phyloP scores from a whole-genome alignment of 2,329 filamentous ascomycete genomes.

The Hymenoscyphus repandus region DNA sequence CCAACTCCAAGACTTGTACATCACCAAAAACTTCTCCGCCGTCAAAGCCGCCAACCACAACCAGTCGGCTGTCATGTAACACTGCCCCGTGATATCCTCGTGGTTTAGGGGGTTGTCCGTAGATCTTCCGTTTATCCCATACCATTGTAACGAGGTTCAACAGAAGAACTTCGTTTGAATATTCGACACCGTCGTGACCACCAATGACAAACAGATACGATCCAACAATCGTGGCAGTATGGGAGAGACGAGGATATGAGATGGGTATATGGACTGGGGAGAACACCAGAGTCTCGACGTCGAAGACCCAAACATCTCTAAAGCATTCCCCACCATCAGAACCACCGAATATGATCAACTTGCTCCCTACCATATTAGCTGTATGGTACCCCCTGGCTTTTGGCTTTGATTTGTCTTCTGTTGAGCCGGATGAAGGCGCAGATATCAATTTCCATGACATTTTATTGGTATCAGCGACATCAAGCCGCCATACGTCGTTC shows the following conservation, averaged over 20 bases:
- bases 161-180: slow-evolving; percentile 63
- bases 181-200: slow-evolving; percentile 65
- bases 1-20: slow-evolving; percentile 62
- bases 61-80: slow-evolving; percentile 58
- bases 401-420: slow-evolving; percentile 44
- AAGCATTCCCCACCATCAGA: slow-evolving; percentile 69
- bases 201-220: slow-evolving; percentile 67
- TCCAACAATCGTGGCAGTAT: slow-evolving; percentile 64
- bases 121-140: slow-evolving; percentile 64
- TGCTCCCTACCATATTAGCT: slow-evolving; percentile 67
- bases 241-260: slow-evolving; percentile 60
- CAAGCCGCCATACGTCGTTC: slow-evolving; percentile 68
- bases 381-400: slow-evolving; percentile 67
- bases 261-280: slow-evolving; percentile 52
- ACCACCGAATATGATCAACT: slow-evolving; percentile 67
- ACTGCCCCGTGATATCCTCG: slow-evolving; percentile 64
- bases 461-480: slow-evolving; percentile 59
- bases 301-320: slow-evolving; percentile 69
- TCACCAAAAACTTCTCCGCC: slow-evolving; percentile 63
- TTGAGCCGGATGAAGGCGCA: slow-evolving; percentile 34
- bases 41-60: slow-evolving; percentile 64
- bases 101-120: slow-evolving; percentile 56
- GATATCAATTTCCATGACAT: slow-evolving; percentile 66
- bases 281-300: slow-evolving; percentile 58
- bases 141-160: slow-evolving; percentile 68